Evolutionary conservation across 2,329 filamentous ascomycete species (phyloP).

Genomic region (Fusarium xylarioides): DNA sequence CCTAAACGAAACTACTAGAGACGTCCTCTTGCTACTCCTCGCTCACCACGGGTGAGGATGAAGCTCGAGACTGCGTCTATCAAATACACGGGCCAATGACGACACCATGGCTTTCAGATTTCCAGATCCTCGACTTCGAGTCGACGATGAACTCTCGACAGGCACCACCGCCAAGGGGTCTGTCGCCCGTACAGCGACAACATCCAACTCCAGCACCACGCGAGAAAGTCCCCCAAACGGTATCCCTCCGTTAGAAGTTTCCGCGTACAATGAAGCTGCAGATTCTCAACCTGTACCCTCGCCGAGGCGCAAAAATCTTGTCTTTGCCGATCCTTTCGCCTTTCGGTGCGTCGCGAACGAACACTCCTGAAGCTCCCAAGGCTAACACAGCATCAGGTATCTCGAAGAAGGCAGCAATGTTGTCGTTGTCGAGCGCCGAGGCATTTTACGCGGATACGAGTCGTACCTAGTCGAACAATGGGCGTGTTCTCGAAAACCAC

Average conservation of each 20-base stretch:
- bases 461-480: conserved; percentile 96
- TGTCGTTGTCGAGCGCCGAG: conserved; percentile 75
- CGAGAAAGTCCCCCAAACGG: conserved; percentile 39
- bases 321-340: conserved; percentile 68
- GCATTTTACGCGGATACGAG: conserved; percentile 83
- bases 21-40: conserved; percentile 28
- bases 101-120: conserved; percentile 54
- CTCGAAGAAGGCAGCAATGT: conserved; percentile 86
- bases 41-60: conserved; percentile 37
- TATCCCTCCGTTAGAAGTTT: conserved; percentile 25
- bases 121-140: conserved; percentile 42
- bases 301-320: conserved; percentile 55
- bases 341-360: conserved; percentile 55
- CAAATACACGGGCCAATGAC: conserved; percentile 40
- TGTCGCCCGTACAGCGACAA: conserved; percentile 33
- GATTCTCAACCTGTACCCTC: conserved; percentile 21
- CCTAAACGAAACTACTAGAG: conserved; percentile 8
- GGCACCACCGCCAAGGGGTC: conserved; percentile 27
- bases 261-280: conserved; percentile 25
- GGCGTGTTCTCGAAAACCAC: conserved; percentile 90
- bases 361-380: not conserved
- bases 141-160: conserved; percentile 41
- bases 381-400: conserved; percentile 60
- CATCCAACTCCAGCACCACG: conserved; percentile 19
- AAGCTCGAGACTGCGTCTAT: conserved; percentile 33